phyloP scores from a whole-genome alignment of 768 basidiomycete genomes.

The Amanita pallidorosea region DNA sequence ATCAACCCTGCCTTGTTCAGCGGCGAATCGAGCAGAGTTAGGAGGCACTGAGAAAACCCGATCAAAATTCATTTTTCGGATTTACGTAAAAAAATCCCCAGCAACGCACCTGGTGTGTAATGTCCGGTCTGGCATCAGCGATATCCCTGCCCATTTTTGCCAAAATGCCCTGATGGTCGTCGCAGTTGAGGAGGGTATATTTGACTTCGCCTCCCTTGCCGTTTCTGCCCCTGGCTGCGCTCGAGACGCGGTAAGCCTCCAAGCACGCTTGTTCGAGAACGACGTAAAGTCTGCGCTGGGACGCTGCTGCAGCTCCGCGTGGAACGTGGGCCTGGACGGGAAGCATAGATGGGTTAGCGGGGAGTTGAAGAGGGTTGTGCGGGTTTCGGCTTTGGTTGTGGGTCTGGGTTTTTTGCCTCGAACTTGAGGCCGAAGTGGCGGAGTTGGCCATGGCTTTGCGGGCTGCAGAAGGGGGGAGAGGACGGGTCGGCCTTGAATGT shows the following conservation, averaged over 20 bases:
- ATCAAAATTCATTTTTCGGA: slow-evolving; percentile 2
- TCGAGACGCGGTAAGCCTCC: slow-evolving; percentile 84
- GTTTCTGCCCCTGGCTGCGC: slow-evolving; percentile 36
- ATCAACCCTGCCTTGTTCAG: slow-evolving; percentile 94
- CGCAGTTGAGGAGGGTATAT: slow-evolving; percentile 95
- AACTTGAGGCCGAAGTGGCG: slow-evolving; percentile 3
- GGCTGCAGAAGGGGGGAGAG: slow-evolving; percentile 44
- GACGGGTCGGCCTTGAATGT: slow-evolving; percentile 42
- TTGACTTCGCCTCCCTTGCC: slow-evolving; percentile 74
- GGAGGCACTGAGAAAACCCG: slow-evolving; percentile 55
- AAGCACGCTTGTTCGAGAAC: slow-evolving; percentile 91
- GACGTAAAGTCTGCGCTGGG: slow-evolving; percentile 72
- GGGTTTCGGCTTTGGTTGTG: slow-evolving; percentile 9
- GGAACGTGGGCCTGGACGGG: slow-evolving; percentile 76
- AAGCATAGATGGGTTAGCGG: slow-evolving; percentile 68
- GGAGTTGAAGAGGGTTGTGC: slow-evolving; percentile 31
- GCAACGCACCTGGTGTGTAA: slow-evolving; percentile 83
- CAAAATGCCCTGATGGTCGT: slow-evolving; percentile 97
- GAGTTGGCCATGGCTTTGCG: slow-evolving; percentile 34
- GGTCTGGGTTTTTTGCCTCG: slow-evolving; percentile 13
- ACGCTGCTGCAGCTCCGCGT: slow-evolving; percentile 37
- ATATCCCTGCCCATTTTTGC: slow-evolving; percentile 98
- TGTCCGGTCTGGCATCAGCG: slow-evolving; percentile 97
- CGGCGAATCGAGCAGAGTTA: slow-evolving; percentile 94
- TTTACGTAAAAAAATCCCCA: slow-evolving; percentile 4